Base-by-base conservation (phyloP, 139 green algal genomes). In the Micromonas commoda region DNA sequence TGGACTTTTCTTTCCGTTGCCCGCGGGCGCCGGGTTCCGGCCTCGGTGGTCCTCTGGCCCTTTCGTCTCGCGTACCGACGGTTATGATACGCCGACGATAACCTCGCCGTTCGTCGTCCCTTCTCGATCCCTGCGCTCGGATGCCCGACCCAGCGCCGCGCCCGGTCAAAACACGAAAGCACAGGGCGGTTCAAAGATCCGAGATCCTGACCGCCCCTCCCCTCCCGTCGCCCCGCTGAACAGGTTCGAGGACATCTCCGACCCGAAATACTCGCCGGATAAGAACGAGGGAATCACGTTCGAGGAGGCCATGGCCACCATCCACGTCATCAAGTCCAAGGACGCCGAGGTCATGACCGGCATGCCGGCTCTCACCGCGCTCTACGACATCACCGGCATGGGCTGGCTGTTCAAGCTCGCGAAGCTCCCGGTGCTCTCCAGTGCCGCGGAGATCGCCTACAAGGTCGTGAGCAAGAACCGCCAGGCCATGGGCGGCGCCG, bases 381-480 rank as follows among this genome's bases (percentile, higher is more conserved):
- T 84, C 0, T 84, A 74, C 61, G 35, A 71, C 52, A 73, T 80
- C 1, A 88, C 92, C 45, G 90, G 88, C 21, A 81, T 91, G 73
- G 90, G 90, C 38, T 94, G 90, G 90, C 79, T 87, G 1, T 83
- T 87, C 0, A 77, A 81, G 21, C 79, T 94, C 3, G 86, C 83
- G 54, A 82, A 88, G 81, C 51, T 89, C 13, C 88, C 90, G 1
- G 65, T 91, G 35, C 39, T 94, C 24, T 80, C 77, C 21, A 80
- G 38, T 73, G 57, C 87, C 0, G 84, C 90, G 29, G 82, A 88
- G 28, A 45, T 86, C 65, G 29, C 90, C 33, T 92, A 94, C 38
- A 85, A 92, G 53, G 84, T 92, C 66, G 74, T 94, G 54, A 85
- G 76, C 24, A 86, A 82, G 64, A 89, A 92, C 67, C 83, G 90